Evolutionary conservation across 2,329 filamentous ascomycete genomes (phyloP), one percentile per base, ranked within the genome.

Genomic region (Ascochyta clinopodiicola): DNA sequence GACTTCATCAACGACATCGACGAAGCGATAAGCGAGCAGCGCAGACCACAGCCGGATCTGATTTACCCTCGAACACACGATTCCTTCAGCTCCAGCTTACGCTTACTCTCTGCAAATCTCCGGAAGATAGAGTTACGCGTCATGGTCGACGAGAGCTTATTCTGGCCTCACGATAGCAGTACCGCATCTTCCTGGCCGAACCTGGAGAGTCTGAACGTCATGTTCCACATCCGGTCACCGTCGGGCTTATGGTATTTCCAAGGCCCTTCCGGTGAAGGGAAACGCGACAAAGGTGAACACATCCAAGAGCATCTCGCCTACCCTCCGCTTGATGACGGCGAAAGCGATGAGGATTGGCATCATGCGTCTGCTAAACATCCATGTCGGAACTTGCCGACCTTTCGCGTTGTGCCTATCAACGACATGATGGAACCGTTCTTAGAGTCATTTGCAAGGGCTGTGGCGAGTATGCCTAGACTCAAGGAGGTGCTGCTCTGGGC

Each of bases 201-300:
- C 39, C 49, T 68, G 5, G 38, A 62, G 35, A 58, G 32, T 21
- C 29, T 66, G 5, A 17, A 15, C 9, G 43, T 64, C 44, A 50
- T 62, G 48, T 63, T 66, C 44, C 54, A 60, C 40, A 44, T 49
- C 2, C 42, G 22, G 2, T 38, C n/a, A 4, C 63, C 64, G 1
- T 64, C 58, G 4, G 63, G 64, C 2, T 2, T 3, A 6, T 64
- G 58, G 58, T 68, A 64, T 35, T 63, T 66, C 25, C 5, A 57
- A 19, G 61, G 63, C 8, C 63, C 59, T 12, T 31, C 40, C 2
- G 59, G 61, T 17, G 56, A 58, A 49, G 55, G 59, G 9, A 21
- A n/a, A 0, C 27, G 19, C 32, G 37, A 48, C 8, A 32, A 37
- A n/a, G 17, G 21, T 17, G 37, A 31, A 17, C 40, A 25, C 5